Evolutionary conservation across 352 stramenopile genomes (phyloP), one percentile per base, ranked within the genome.

Genomic region (Globisporangium echinulatum): DNA sequence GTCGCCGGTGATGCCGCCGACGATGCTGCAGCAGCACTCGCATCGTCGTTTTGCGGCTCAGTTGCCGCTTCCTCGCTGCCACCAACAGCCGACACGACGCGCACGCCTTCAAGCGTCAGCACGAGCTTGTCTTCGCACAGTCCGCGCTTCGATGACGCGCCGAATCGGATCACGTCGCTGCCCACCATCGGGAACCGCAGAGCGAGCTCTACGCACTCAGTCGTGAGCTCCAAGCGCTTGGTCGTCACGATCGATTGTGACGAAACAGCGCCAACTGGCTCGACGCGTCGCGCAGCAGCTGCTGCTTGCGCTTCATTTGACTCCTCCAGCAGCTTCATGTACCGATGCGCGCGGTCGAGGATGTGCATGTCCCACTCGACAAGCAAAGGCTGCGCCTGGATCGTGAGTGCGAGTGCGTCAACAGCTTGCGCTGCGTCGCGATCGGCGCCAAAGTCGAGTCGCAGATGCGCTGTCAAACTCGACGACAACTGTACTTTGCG

Each of bases 361-460:
- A 96, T 63, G 64, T 92, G 87, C 85, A 94, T 91, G 73, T 96
- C 86, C 74, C 74, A 92, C 70, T 96, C 86, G 9, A 96, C 54
- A 2, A 92, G 56, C 48, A 96, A 68, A 6, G 86, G 85, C 40
- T 93, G 86, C 3, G 75, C 68, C 47, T 89, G 86, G 46, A 92
- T 69, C 56, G 81, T 74, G n/a, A 93, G 61, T 8, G 71, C 65
- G 15, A 91, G 56, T 4, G 70, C 80, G 38, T 83, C 63, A 19
- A 33, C 25, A 33, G 25, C 25, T 33, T 33, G 25, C 25, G 25
- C 25, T 33, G 25, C 25, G 25, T 33, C 25, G 25, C 25, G 25
- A 33, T 33, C 25, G 25, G 69, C 51, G 14, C 79, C 74, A 17
- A 79, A 79, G 54, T 92, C 77, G 19, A 93, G 64, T 3, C 82